Conservation (phyloP, 148 eudicot genomes). For the Suaeda aralocaspica region DNA sequence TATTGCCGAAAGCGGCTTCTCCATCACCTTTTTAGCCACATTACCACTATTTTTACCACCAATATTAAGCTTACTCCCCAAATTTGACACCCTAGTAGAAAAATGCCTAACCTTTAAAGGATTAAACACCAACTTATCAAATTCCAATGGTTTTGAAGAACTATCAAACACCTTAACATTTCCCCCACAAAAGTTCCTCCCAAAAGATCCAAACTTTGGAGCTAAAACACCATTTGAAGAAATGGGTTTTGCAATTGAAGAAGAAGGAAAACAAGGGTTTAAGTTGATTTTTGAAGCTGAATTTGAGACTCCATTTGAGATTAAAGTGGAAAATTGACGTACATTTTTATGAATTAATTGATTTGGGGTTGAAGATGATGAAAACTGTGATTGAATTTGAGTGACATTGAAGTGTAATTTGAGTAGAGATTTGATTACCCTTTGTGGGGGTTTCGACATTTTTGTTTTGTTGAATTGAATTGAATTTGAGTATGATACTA, state of each 20-base stretch:
- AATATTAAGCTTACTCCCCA: conserved; percentile 46
- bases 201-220: conserved; percentile 25
- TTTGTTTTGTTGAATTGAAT: conserved; percentile 11
- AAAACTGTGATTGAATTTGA: conserved; percentile 18
- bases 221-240: conserved; percentile 28
- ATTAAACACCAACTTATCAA: conserved; percentile 35
- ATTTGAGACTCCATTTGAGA: conserved; percentile 29
- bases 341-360: conserved; percentile 21
- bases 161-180: conserved; percentile 19
- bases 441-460: conserved; percentile 68
- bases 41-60: conserved; percentile 27
- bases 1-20: conserved; percentile 48
- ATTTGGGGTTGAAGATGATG: conserved; percentile 33
- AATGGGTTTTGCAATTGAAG: conserved; percentile 30
- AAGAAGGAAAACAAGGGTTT: conserved; percentile 19
- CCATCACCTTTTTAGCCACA: conserved; percentile 47
- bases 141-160: conserved; percentile 13
- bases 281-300: conserved; percentile 24
- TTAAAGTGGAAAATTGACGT: conserved; percentile 22
- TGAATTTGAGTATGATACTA: conserved; percentile 15
- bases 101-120: conserved; percentile 55
- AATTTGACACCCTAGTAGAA: conserved; percentile 32
- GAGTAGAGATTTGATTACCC: conserved; percentile 38
- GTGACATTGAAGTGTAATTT: conserved; percentile 35
- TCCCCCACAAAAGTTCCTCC: conserved; percentile 27